phyloP scores from a whole-genome alignment of 352 stramenopile genomes.

The Phytophthora ohioensis region DNA sequence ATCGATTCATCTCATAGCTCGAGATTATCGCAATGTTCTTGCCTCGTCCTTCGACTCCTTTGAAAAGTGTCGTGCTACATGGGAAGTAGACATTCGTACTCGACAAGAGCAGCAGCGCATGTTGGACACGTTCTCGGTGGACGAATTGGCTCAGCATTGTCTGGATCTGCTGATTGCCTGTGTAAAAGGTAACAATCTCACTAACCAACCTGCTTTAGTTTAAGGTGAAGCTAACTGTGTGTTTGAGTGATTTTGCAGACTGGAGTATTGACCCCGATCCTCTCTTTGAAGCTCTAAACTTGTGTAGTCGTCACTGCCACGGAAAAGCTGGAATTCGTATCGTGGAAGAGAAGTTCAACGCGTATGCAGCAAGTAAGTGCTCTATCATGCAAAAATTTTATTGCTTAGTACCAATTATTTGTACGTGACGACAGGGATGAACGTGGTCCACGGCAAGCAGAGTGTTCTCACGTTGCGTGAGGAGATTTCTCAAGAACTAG shows the following conservation, averaged over 20 bases:
- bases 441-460: conserved; percentile 59
- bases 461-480: conserved; percentile 62
- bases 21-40: conserved; percentile 54
- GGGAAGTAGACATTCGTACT: conserved; percentile 48
- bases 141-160: conserved; percentile 59
- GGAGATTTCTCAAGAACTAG: conserved; percentile 75
- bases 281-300: conserved; percentile 73
- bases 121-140: conserved; percentile 43
- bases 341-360: conserved; percentile 64
- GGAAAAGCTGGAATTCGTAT: conserved; percentile 49
- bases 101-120: conserved; percentile 33
- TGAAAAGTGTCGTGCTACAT: conserved; percentile 57
- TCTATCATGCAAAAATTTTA: neutral
- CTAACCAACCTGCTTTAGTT: neutral
- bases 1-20: conserved; percentile 57
- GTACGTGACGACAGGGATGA: conserved; percentile 45
- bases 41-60: conserved; percentile 46
- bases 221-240: conserved; percentile 7
- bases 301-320: conserved; percentile 61
- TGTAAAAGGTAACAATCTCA: conserved; percentile 54
- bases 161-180: conserved; percentile 62
- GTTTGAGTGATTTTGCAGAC: conserved; percentile 41
- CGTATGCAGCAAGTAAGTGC: conserved; percentile 48
- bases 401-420: neutral
- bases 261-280: conserved; percentile 72